Percentiles rank a stretch among this genome's conserved stretches.
phyloP scores from a whole-genome alignment of 2,329 filamentous ascomycete species.

The Talaromyces piceae region DNA sequence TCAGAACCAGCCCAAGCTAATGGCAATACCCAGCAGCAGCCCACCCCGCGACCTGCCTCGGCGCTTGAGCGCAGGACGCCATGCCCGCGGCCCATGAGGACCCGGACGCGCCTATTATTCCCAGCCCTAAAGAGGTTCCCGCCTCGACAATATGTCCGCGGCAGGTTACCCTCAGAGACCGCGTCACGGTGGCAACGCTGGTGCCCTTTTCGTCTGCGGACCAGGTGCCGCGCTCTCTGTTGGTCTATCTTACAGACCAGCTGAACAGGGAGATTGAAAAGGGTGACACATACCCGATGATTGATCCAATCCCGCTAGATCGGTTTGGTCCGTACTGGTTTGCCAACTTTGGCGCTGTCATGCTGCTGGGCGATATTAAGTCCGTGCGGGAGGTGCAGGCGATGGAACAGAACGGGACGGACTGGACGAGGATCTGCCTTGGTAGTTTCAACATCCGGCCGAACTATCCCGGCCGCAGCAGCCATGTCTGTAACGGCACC shows the following conservation, averaged over 20 bases:
- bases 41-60: conserved; percentile 27
- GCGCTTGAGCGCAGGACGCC: conserved; percentile 17
- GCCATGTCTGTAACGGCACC: conserved; percentile 73
- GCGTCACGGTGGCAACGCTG: conserved; percentile 74
- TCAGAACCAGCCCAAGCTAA: conserved; percentile 17
- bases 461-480: conserved; percentile 85
- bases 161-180: conserved; percentile 74
- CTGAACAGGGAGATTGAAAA: conserved; percentile 86
- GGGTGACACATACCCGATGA: conserved; percentile 87
- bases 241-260: conserved; percentile 72
- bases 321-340: conserved; percentile 83
- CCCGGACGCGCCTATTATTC: conserved; percentile 22
- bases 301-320: conserved; percentile 64
- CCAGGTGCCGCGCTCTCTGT: conserved; percentile 67
- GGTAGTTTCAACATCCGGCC: conserved; percentile 93
- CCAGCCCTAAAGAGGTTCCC: conserved; percentile 48
- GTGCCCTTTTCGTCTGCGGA: conserved; percentile 72
- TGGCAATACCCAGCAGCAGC: conserved; percentile 23
- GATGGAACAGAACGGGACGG: conserved; percentile 48
- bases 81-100: conserved; percentile 34
- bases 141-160: conserved; percentile 61
- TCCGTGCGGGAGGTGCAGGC: conserved; percentile 47
- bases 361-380: conserved; percentile 71
- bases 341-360: conserved; percentile 79
- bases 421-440: conserved; percentile 75